A percentile compares a stretch with the other conserved stretches of the same genome.
Conservation (phyloP, 805 yeast species). For the Candida pini region DNA sequence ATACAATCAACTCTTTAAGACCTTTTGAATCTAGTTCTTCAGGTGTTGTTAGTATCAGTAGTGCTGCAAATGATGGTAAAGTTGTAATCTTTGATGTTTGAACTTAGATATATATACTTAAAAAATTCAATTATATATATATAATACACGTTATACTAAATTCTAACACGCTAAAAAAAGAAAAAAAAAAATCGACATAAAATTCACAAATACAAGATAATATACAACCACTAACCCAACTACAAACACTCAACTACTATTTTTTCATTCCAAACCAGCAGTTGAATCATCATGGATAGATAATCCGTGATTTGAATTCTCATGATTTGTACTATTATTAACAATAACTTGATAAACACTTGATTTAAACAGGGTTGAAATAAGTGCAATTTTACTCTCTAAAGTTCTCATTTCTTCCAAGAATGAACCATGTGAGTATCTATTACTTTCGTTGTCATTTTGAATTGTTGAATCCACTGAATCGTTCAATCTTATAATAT, state of each 20-base stretch:
- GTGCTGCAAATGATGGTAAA: slow-evolving; percentile 89
- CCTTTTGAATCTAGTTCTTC: slow-evolving; percentile 39
- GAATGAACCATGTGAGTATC: slow-evolving; percentile 4
- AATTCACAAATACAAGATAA: neutral
- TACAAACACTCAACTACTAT: neutral
- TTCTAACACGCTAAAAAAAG: neutral
- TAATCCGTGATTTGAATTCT: neutral
- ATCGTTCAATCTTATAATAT: slow-evolving; percentile 18
- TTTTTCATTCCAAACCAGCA: neutral
- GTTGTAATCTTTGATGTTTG: slow-evolving; percentile 65
- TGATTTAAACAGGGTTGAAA: slow-evolving; percentile 29
- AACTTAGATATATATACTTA: neutral
- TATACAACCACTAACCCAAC: no score
- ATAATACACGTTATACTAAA: no score
- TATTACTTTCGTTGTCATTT: neutral
- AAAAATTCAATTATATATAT: neutral
- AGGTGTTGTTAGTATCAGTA: slow-evolving; percentile 56
- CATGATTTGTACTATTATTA: slow-evolving; percentile 2
- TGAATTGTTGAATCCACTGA: slow-evolving; percentile 19
- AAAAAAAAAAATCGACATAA: neutral
- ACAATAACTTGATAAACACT: slow-evolving; percentile 24
- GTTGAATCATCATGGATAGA: neutral
- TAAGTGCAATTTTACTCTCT: slow-evolving; percentile 23
- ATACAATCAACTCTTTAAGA: slow-evolving; percentile 70
- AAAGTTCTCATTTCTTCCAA: slow-evolving; percentile 16